Evolutionary conservation across 805 yeast species (phyloP), one percentile per base, ranked within the genome.

Genomic region (Starmerella sp.): DNA sequence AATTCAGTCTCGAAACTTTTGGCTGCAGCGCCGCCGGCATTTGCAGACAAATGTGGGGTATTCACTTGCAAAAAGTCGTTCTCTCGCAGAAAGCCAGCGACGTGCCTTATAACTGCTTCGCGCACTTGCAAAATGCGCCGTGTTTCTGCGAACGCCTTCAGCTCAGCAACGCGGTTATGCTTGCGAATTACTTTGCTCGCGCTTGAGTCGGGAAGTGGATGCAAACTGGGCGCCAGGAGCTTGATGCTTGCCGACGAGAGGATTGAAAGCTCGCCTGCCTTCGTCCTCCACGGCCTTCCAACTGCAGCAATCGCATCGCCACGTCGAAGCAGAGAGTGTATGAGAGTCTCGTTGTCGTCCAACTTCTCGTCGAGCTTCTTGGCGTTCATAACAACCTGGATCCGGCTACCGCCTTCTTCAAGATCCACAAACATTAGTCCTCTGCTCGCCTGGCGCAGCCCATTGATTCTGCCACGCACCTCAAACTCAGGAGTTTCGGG

Each of bases 11-110:
- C 64, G 62, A 93, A 93, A 0, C 97, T 96, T n/a, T 77, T 77
- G 0, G 98, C 97, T 62, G 82, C 81, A 5, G 99, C 98, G 2
- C 98, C 98, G 15, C 88, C 86, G 0, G 89, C 79, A 36, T 73
- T 71, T 6, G 72, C 63, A 0, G 88, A 78, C 11, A 93, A 68
- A 1, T 89, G 78, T 0, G 99, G 99, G 0, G 99, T 93, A 51
- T 83, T 85, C 0, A 93, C 95, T 66, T 89, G 96, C 3, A 86
- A 58, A 60, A 89, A 93, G 14, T 51, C 59, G 7, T 41, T 37
- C 28, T 71, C 69, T 0, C 64, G 62, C 22, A 91, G 74, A 62
- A 79, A 89, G 1, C 64, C 58, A 28, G 96, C 71, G 4, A 91
- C 72, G 1, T 75, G 66, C 10, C 73, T 71, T 2, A 83, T 73